Evolutionary conservation across 148 eudicot species (phyloP).

Genomic region (Diospyros kaki): DNA sequence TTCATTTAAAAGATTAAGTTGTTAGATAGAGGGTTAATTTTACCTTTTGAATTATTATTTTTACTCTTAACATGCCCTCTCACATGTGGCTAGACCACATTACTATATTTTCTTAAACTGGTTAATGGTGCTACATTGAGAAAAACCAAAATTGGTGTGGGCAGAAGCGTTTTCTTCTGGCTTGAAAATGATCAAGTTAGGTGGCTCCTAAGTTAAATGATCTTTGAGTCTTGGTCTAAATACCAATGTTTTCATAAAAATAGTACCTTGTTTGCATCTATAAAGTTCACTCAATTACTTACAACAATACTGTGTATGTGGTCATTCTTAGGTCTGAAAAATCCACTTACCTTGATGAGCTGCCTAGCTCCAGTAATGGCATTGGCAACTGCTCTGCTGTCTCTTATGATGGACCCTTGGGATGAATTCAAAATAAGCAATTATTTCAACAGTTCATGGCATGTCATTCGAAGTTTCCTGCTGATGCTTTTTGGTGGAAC

Average conservation of each 20-base stretch:
- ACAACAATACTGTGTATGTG: slow-evolving; percentile 3
- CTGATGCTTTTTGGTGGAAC: slow-evolving; percentile 97
- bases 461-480: slow-evolving; percentile 66
- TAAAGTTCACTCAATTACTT: slow-evolving; percentile 1
- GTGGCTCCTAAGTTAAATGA: background rate
- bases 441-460: slow-evolving; percentile 78
- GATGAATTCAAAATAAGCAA: slow-evolving; percentile 51
- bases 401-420: slow-evolving; percentile 89
- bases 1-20: too few species aligned
- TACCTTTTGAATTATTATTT: too few species aligned
- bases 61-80: too few species aligned
- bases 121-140: background rate
- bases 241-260: background rate
- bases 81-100: too few species aligned
- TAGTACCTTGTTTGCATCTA: background rate
- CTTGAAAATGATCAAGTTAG: background rate
- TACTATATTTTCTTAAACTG: background rate
- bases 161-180: background rate
- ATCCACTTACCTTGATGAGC: slow-evolving; percentile 96
- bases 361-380: slow-evolving; percentile 95
- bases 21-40: too few species aligned
- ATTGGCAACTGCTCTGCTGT: slow-evolving; percentile 63
- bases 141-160: background rate
- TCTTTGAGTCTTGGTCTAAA: background rate
- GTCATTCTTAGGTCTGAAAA: slow-evolving; percentile 64